Evolutionary conservation across 2,329 filamentous ascomycete species (phyloP), one percentile per base, ranked within the genome.

Genomic region (Aspergillus terreus): DNA sequence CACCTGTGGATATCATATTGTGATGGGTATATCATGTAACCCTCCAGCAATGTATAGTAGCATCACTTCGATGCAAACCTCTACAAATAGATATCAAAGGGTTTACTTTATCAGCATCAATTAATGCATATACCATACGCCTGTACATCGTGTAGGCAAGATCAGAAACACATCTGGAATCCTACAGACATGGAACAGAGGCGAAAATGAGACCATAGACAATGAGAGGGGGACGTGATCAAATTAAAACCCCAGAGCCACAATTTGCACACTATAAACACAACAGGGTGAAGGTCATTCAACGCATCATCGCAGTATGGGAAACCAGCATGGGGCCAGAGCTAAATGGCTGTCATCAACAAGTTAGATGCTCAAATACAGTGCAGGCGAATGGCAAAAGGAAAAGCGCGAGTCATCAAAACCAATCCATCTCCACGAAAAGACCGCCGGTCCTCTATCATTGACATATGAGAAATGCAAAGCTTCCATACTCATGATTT

Each of bases 361-460:
- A 19, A 23, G 40, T 10, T 23, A 12, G 19, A 21, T 19, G 19
- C 40, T 38, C 11, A 38, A 23, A 42, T 6, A 17, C 17, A 23
- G 11, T 42, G 40, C 15, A 42, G 19, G 25, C 19, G 19, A 19
- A 19, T 51, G n/a, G 46, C 33, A 46, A 44, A 11, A 36, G 35
- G 42, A 52, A 51, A 25, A 51, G 42, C 46, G 55, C 38, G 27
- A 54, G 27, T 30, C 27, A 30, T 30, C 45, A 50, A 30, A 46
- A 46, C 38, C 12, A 49, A 38, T 4, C 35, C 35, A 38, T 10
- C 35, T 11, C 35, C 11, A 41, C 50, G 38, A 53, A 56, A 17
- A 12, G 51, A 50, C 49, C 56, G 52, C 58, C 58, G 47, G 48
- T 47, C 53, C 49, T 59, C 57, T 61, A 61, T 61, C 52, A 50